Percentiles rank a stretch among this genome's conserved stretches.
Conservation (phyloP, 306 rosid genomes). For the Cicer yamashitae region DNA sequence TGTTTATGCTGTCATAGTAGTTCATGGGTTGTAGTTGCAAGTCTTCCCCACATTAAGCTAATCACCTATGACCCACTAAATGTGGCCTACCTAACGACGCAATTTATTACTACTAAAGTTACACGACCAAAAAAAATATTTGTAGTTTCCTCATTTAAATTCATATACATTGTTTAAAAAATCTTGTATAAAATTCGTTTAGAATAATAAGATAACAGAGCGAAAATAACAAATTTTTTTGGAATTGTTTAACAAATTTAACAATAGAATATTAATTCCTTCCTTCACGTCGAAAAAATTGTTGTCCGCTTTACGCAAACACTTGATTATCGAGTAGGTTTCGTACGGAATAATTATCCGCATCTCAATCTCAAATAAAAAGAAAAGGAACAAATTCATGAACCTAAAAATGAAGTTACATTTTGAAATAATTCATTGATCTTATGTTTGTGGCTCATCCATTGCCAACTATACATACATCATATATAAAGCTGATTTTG, state of each 20-base stretch:
- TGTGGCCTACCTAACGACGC: constrained; percentile 44
- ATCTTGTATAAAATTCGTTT: not conserved
- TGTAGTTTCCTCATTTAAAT: not conserved
- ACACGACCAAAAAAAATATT: not conserved
- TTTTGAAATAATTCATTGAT: not conserved
- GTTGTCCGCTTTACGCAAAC: constrained; percentile 26
- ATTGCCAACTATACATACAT: not conserved
- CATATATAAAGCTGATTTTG: constrained; percentile 12
- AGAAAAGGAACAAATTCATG: not conserved
- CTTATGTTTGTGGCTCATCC: not conserved
- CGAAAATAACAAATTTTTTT: no score
- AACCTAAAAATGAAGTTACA: not conserved
- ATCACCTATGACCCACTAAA: constrained; percentile 28
- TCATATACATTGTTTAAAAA: not conserved
- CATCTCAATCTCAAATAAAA: not conserved
- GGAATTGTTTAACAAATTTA: not conserved
- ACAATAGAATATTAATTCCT: not conserved
- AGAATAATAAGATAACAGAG: not conserved
- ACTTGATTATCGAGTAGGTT: constrained; percentile 1
- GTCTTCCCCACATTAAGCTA: constrained; percentile 30
- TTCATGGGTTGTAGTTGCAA: not conserved
- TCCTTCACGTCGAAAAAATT: constrained; percentile 1
- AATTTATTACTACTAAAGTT: not conserved
- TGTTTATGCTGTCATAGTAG: no score
- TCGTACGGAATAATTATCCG: not conserved